A percentile compares a stretch with the other conserved stretches of the same genome.
Evolutionary conservation across 768 basidiomycete species (phyloP).

Genomic region (Suillus subalutaceus): DNA sequence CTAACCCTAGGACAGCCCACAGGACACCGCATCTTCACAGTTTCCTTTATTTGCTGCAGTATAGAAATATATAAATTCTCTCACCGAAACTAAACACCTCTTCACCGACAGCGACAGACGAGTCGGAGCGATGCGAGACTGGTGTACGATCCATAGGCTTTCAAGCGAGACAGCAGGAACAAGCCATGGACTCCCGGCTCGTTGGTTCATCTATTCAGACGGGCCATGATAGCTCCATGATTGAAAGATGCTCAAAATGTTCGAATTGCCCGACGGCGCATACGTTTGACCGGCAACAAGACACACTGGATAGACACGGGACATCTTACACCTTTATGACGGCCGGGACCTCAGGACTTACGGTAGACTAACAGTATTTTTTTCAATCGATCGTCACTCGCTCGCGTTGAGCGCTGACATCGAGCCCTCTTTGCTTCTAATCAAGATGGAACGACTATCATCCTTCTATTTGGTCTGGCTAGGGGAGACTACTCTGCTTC

Average conservation of each 20-base stretch:
- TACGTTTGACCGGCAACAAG: background rate
- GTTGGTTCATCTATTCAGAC: background rate
- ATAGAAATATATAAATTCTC: background rate
- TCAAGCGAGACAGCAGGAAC: background rate
- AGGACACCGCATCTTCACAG: background rate
- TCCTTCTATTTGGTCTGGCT: too few species aligned
- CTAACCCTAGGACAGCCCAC: background rate
- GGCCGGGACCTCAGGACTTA: too few species aligned
- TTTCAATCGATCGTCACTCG: too few species aligned
- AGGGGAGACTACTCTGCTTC: too few species aligned
- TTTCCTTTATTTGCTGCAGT: background rate
- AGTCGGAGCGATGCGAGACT: background rate
- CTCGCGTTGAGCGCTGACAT: too few species aligned
- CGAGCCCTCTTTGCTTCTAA: too few species aligned
- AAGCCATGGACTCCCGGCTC: background rate
- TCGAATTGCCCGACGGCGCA: background rate
- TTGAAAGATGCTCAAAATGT: background rate
- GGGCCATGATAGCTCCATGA: background rate
- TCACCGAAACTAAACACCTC: background rate
- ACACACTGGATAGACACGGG: background rate
- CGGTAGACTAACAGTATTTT: too few species aligned
- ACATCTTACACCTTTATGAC: background rate
- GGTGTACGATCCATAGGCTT: background rate
- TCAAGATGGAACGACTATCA: too few species aligned
- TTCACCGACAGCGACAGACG: background rate